Evolutionary conservation across 805 yeast species (phyloP).

Genomic region (Jamesozyma spencerorum): DNA sequence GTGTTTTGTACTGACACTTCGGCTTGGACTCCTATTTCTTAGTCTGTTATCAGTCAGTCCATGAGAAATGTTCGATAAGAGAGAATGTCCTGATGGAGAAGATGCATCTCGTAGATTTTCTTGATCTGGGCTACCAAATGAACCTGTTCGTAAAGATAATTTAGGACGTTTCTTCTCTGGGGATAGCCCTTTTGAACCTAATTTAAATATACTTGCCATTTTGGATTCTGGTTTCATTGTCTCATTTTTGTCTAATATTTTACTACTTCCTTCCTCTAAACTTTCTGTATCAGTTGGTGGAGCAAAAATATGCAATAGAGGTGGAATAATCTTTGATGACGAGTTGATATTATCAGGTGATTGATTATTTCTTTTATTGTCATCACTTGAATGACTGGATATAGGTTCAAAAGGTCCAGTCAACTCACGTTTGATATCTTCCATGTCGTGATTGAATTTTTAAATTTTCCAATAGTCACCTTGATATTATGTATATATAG

Average conservation of each 20-base stretch:
- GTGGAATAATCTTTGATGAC: conserved; percentile 12
- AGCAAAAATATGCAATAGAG: conserved; percentile 15
- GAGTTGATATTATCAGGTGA: no score
- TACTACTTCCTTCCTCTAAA: conserved; percentile 3
- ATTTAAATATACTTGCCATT: conserved; percentile 11
- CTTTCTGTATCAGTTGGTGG: conserved; percentile 8
- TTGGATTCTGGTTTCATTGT: conserved; percentile 5
- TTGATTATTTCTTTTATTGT: not conserved
- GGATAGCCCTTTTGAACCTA: conserved; percentile 1
- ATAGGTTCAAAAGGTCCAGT: conserved; percentile 16
- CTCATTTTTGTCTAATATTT: not conserved
- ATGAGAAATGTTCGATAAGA: conserved; percentile 2
- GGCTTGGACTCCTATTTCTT: conserved; percentile 4
- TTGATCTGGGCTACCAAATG: not conserved
- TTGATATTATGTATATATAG: no score
- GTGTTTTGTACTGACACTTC: conserved; percentile 4
- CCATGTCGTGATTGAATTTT: no score
- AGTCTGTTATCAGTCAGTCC: conserved; percentile 1
- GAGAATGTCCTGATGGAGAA: conserved; percentile 3
- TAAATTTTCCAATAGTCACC: no score
- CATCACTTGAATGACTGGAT: conserved; percentile 1
- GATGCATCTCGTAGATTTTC: not conserved
- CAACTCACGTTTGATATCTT: conserved; percentile 12
- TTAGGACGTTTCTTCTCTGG: conserved; percentile 9
- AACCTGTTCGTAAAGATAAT: conserved; percentile 5